Evolutionary conservation across 2,329 filamentous ascomycete species (phyloP).

Genomic region (Sporothrix variecibatus): DNA sequence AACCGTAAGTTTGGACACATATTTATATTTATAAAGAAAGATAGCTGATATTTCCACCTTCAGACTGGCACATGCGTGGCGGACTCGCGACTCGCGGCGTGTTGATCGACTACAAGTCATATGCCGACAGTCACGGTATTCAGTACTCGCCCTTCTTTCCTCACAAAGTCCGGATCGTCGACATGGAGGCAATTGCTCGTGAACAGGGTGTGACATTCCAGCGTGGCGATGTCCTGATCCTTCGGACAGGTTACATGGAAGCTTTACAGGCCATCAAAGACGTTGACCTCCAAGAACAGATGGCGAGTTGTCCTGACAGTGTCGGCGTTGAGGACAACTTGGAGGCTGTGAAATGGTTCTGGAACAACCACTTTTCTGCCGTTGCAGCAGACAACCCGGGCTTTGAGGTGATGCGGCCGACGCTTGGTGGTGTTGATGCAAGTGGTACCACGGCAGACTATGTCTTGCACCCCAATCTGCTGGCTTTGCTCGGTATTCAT

Average conservation of each 20-base stretch:
- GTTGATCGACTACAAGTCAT: not conserved
- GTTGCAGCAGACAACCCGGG: not conserved
- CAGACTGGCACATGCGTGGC: not conserved
- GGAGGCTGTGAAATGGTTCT: not conserved
- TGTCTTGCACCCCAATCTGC: not conserved
- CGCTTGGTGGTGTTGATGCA: not conserved
- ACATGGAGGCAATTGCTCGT: not conserved
- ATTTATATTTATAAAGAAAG: no score
- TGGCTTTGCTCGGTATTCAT: not conserved
- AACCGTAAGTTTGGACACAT: not conserved
- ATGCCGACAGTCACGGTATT: not conserved
- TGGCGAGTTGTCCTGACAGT: not conserved
- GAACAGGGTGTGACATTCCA: not conserved
- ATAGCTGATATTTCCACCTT: no score
- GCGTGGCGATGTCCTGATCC: not conserved
- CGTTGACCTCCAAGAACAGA: not conserved
- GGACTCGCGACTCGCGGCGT: not conserved
- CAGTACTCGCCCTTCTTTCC: not conserved
- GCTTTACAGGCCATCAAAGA: not conserved
- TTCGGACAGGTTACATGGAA: not conserved
- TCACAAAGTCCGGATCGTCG: not conserved
- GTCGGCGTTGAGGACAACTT: not conserved
- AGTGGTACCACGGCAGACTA: not conserved
- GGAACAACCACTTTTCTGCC: not conserved
- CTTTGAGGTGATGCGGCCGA: not conserved